Base-by-base conservation (phyloP, 2,329 filamentous ascomycete species). In the Stemphylium vesicarium region DNA sequence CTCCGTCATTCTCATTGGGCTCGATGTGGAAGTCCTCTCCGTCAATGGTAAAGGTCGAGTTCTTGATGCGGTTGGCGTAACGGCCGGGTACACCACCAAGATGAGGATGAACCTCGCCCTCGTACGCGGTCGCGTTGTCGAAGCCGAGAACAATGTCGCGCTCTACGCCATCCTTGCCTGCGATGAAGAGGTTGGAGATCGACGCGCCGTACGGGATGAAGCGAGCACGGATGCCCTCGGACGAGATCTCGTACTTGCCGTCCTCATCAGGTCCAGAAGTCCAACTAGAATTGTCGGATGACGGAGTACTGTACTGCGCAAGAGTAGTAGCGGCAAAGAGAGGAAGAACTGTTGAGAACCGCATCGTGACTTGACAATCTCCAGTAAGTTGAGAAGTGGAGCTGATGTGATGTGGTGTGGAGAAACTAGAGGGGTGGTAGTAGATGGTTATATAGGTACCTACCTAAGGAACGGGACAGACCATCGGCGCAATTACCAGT, bases 11-110 rank as follows among this genome's bases (percentile, higher is more conserved):
- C 68, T 78, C 88, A 72, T 91, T 91, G 43, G 87, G 78, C 33
- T 78, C 66, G 50, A 89, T 77, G 56, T 87, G 75, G 73, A 85
- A 90, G 3, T 74, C 78, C 49, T 77, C 75, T 47, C 86, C 88
- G 62, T 90, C 88, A 53, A 91, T 85, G 55, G 78, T 81, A 68
- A 91, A 91, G 5, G 83, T 88, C 74, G 85, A 87, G 79, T 92
- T 92, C 80, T 85, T 86, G 80, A 92, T 92, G 61, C 90, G 87
- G 75, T 93, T 93, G 54, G 90, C 90, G 71, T 93, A 93, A 50
- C 90, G 86, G 66, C 89, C 89, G 0, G 88, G 88, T 0, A 93
- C 85, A 65, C 86, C 80, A 54, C 88, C 90, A 62, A 89, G 87
- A 79, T 92, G 88, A 45, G 84, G 86, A 73, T 92, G 89, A 57